phyloP scores from a whole-genome alignment of 83 land plant genomes.

The Picea abies region DNA sequence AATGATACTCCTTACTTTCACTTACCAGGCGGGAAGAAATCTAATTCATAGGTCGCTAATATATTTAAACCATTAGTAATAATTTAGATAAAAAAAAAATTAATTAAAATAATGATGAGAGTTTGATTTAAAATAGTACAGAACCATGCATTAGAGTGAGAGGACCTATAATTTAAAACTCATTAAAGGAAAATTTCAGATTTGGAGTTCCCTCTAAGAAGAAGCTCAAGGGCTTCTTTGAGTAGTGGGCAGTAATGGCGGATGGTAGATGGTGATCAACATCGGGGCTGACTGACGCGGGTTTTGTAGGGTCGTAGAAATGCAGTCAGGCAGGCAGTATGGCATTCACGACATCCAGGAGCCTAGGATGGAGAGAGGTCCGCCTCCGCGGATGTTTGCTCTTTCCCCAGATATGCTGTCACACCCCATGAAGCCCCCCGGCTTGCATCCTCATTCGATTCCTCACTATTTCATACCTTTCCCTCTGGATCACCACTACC shows the following conservation, averaged over 20 bases:
- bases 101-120: no score
- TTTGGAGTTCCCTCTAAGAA: no score
- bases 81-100: no score
- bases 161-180: no score
- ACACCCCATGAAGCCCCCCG: not conserved
- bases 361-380: not conserved
- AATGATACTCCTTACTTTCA: no score
- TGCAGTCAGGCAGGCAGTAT: constrained; percentile 1
- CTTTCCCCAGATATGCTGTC: not conserved
- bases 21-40: no score
- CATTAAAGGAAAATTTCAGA: no score
- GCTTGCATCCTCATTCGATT: not conserved
- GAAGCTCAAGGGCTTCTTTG: not conserved
- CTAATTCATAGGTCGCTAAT: no score
- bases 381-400: not conserved
- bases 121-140: no score
- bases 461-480: not conserved
- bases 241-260: not conserved
- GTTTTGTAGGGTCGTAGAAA: not conserved
- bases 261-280: not conserved
- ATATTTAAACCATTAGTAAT: no score
- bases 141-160: no score
- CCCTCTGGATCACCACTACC: constrained; percentile 2
- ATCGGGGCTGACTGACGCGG: not conserved
- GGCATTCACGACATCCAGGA: not conserved